Conservation (phyloP, 2,329 filamentous ascomycete species). For the Chaetomium olivaceum region DNA sequence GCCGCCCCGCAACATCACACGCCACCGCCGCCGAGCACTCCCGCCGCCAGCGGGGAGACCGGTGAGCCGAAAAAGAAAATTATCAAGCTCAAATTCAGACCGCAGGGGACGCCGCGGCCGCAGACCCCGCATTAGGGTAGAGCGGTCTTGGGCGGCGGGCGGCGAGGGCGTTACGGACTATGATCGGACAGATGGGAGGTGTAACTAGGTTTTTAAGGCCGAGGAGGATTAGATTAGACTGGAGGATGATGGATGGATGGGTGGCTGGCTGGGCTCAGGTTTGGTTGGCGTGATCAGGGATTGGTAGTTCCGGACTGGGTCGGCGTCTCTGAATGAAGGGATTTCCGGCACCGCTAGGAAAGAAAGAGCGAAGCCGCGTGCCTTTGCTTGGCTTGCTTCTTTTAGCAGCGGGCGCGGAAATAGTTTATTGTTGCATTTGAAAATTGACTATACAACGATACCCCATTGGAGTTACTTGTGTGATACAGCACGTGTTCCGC, state of each 20-base stretch:
- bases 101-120: slow-evolving; percentile 16
- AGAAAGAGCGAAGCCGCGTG: slow-evolving; percentile 1
- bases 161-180: neutral
- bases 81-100: slow-evolving; percentile 33
- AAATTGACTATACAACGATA: slow-evolving; percentile 12
- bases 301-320: neutral
- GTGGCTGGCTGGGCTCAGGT: neutral
- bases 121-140: neutral
- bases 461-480: neutral
- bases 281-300: neutral
- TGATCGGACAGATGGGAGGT: neutral
- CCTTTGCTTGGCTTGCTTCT: neutral
- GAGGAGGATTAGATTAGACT: neutral
- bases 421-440: slow-evolving; percentile 6
- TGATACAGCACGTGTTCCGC: neutral
- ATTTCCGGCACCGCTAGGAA: neutral
- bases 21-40: slow-evolving; percentile 1
- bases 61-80: slow-evolving; percentile 19
- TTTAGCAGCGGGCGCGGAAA: neutral
- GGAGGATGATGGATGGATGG: neutral
- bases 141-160: neutral
- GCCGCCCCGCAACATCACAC: slow-evolving; percentile 23
- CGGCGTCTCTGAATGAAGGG: neutral
- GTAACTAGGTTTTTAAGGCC: neutral
- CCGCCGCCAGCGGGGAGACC: neutral